phyloP scores from a whole-genome alignment of 331 rosid genomes.

The Telfairia occidentalis region DNA sequence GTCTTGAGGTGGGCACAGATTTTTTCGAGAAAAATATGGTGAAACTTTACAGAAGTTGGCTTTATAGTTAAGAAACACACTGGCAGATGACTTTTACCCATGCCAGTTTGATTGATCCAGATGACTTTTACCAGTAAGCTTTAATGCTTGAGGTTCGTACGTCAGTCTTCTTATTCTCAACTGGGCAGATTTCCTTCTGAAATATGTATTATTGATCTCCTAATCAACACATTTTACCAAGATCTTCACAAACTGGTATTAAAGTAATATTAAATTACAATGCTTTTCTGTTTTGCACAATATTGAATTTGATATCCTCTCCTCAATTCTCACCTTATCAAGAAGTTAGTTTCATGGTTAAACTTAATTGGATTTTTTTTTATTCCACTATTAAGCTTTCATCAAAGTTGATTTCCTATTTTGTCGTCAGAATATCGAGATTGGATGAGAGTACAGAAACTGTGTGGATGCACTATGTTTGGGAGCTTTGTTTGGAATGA shows the following conservation, averaged over 20 bases:
- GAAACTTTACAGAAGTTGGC: neutral
- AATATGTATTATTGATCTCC: neutral
- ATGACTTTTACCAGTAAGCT: neutral
- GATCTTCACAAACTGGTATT: neutral
- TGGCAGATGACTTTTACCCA: neutral
- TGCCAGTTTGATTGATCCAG: neutral
- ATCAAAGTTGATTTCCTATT: neutral
- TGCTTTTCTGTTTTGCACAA: neutral
- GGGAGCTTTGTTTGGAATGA: neutral
- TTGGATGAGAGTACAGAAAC: neutral
- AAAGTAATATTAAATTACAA: neutral
- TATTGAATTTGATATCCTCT: neutral
- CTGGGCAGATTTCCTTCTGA: neutral
- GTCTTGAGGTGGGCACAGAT: too few relatives aligned
- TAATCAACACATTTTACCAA: neutral
- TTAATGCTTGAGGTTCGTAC: neutral
- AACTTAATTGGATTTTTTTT: neutral
- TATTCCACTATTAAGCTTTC: neutral
- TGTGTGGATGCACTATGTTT: neutral
- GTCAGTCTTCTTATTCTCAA: neutral
- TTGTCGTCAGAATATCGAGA: neutral
- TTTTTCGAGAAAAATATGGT: too few relatives aligned
- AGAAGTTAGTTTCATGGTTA: neutral
- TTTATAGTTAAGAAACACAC: neutral
- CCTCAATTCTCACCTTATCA: neutral